These are phyloP conservation scores for Wickerhamiella parazyma DNA, from an alignment of 805 yeast species.

Conservation along the genomic window DNA sequence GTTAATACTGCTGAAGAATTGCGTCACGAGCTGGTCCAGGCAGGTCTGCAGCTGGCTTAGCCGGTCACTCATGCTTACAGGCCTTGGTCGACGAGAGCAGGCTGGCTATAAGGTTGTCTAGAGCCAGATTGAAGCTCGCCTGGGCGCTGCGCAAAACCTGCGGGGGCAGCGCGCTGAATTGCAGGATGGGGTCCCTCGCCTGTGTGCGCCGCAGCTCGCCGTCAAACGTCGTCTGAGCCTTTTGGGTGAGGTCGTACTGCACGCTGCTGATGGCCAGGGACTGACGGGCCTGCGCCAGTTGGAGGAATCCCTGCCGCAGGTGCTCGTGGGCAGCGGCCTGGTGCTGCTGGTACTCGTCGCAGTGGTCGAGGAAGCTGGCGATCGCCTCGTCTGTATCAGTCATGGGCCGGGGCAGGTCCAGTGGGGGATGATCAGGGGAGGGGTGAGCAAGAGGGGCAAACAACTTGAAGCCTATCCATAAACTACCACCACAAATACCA, in stretches of 20 bases:
- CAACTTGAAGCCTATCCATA: no score
- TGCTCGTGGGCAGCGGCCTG: not conserved
- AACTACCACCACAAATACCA: no score
- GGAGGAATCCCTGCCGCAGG: not conserved
- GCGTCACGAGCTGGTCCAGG: conserved; percentile 44
- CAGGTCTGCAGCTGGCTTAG: conserved; percentile 82
- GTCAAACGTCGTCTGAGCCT: not conserved
- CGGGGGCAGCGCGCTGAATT: conserved; percentile 6
- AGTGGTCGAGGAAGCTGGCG: conserved; percentile 1
- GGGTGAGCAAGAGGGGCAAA: no score
- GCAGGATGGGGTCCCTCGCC: not conserved
- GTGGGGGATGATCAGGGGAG: no score
- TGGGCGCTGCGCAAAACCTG: not conserved
- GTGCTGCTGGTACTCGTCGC: conserved; percentile 1
- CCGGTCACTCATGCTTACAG: conserved; percentile 36
- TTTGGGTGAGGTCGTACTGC: not conserved
- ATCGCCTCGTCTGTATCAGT: not conserved
- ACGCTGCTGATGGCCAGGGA: not conserved
- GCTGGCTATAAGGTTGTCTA: not conserved
- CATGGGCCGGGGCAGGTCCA: no score
- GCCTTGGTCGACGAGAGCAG: not conserved
- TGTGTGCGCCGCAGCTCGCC: not conserved
- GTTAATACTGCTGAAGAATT: conserved; percentile 26
- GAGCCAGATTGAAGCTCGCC: not conserved
- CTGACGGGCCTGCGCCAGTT: conserved; percentile 5